Conservation (phyloP, 345 rosid genomes). For the Erysimum cheiranthoides region DNA sequence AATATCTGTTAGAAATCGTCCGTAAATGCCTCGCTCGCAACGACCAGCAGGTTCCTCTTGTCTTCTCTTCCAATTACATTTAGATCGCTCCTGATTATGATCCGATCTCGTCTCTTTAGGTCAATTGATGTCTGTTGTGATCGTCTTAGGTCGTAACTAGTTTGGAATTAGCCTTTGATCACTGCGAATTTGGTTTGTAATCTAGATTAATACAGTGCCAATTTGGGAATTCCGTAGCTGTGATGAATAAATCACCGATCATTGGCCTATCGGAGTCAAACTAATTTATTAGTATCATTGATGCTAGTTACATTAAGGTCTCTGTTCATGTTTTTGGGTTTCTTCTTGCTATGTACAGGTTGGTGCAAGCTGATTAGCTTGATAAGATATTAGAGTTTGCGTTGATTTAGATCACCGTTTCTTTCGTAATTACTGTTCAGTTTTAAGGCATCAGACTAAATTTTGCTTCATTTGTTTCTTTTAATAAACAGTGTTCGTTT, state of each 20-base stretch:
- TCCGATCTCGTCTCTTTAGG: too few species aligned
- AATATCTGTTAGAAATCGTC: too few species aligned
- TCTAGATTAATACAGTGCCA: not conserved
- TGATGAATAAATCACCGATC: conserved; percentile 5
- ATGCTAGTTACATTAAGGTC: not conserved
- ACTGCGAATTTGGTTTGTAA: not conserved
- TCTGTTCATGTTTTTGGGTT: not conserved
- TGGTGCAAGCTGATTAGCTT: conserved; percentile 1
- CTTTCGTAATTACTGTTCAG: not conserved
- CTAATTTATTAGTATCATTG: conserved; percentile 5
- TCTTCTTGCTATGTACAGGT: not conserved
- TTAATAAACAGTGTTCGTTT: too few species aligned
- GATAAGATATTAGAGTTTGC: not conserved
- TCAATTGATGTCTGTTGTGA: too few species aligned
- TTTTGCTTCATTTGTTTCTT: too few species aligned
- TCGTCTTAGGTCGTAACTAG: too few species aligned
- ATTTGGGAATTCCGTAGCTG: not conserved
- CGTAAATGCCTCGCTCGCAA: too few species aligned
- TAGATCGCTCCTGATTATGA: too few species aligned
- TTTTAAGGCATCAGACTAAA: not conserved
- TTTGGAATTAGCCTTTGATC: too few species aligned
- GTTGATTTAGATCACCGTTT: not conserved
- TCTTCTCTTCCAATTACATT: too few species aligned
- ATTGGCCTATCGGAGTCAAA: not conserved
- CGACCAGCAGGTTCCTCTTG: too few species aligned